Evolutionary conservation across 73 alveolate species (phyloP).

Genomic region (Paramecium pentaurelia): DNA sequence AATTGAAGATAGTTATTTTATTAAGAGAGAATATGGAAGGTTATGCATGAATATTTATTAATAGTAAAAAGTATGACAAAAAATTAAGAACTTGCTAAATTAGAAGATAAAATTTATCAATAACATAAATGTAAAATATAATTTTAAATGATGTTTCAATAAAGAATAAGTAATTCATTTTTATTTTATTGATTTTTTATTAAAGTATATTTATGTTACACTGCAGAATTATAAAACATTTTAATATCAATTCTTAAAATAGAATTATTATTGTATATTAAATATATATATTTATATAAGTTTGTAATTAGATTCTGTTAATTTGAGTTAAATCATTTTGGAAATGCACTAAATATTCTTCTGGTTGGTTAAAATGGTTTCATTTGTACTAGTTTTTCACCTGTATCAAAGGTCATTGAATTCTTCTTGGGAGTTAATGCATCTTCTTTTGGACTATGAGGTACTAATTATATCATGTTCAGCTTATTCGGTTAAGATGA

Average conservation of each 20-base stretch:
- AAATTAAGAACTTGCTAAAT: not conserved
- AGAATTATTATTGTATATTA: not conserved
- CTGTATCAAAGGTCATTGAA: not conserved
- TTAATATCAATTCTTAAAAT: not conserved
- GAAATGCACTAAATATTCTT: constrained; percentile 18
- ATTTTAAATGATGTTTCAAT: not conserved
- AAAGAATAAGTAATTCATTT: not conserved
- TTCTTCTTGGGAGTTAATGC: not conserved
- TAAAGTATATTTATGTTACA: not conserved
- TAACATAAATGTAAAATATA: not conserved
- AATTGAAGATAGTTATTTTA: not conserved
- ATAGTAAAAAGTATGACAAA: not conserved
- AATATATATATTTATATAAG: not conserved
- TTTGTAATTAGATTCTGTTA: not conserved
- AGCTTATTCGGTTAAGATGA: not conserved
- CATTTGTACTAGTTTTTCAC: not conserved
- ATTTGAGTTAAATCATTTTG: not conserved
- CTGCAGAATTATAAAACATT: not conserved
- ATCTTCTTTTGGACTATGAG: constrained; percentile 21
- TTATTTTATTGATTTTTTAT: not conserved
- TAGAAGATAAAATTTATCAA: not conserved
- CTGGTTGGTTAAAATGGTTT: constrained; percentile 23
- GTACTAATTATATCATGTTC: not conserved
- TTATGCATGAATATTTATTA: not conserved
- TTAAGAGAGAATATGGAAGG: too few species aligned